phyloP scores from a whole-genome alignment of 164 flowering plant genomes.

The Dillenia turbinata region DNA sequence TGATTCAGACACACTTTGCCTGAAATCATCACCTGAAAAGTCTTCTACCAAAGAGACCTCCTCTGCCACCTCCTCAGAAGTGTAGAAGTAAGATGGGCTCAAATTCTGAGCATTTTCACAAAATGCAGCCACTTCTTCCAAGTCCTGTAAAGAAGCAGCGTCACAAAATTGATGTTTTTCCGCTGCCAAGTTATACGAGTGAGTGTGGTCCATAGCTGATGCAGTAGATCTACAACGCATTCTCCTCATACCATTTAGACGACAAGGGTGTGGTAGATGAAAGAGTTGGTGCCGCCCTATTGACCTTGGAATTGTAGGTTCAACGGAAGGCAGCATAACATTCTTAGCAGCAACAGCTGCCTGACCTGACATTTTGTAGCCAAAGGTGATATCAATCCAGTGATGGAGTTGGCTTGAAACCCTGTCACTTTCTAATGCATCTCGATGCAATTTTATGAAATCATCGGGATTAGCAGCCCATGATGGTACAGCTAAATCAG shows the following conservation, averaged over 20 bases:
- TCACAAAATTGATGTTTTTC: constrained; percentile 25
- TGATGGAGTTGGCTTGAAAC: constrained; percentile 79
- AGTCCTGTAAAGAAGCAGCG: constrained; percentile 41
- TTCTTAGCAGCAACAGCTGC: constrained; percentile 90
- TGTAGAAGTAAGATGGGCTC: constrained; percentile 46
- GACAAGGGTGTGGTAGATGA: constrained; percentile 76
- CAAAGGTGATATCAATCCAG: constrained; percentile 96
- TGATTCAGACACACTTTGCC: constrained; percentile 6
- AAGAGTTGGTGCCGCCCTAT: constrained; percentile 90
- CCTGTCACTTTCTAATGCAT: constrained; percentile 76
- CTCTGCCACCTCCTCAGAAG: constrained; percentile 13
- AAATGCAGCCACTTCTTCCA: constrained; percentile 71
- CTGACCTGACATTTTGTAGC: constrained; percentile 87
- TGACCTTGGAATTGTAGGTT: constrained; percentile 58
- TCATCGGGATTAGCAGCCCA: constrained; percentile 83
- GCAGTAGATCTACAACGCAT: constrained; percentile 2
- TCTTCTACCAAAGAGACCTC: constrained; percentile 14
- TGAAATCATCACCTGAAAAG: constrained; percentile 8
- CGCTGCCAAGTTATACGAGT: constrained; percentile 8
- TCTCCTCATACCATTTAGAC: constrained; percentile 22
- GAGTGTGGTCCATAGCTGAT: constrained; percentile 10
- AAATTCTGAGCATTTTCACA: constrained; percentile 64
- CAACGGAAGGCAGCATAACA: constrained; percentile 80
- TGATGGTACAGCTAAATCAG: constrained; percentile 80
- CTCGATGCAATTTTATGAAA: constrained; percentile 82